Conservation (phyloP, 192 early-diverging fungal species). For the Spinellus fusiger region DNA sequence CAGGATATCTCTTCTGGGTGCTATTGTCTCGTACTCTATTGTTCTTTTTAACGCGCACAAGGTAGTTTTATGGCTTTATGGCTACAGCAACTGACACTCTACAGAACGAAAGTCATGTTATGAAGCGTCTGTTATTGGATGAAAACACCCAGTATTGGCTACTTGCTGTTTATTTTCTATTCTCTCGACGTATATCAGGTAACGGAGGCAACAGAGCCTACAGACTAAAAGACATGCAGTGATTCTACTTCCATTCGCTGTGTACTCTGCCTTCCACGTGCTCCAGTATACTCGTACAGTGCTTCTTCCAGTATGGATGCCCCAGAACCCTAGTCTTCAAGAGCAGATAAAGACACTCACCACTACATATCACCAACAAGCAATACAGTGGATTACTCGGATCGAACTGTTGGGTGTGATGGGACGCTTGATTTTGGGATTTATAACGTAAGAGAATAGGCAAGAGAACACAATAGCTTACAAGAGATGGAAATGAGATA, state of each 20-base stretch:
- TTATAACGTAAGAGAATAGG: conserved; percentile 40
- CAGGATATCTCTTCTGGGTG: conserved; percentile 9
- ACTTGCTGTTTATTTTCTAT: conserved; percentile 24
- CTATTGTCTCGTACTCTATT: conserved; percentile 21
- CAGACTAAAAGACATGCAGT: conserved; percentile 2
- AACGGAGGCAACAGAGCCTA: neutral
- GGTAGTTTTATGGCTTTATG: no score
- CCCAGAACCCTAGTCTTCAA: conserved; percentile 32
- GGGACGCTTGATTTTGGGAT: conserved; percentile 47
- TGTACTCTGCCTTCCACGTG: conserved; percentile 28
- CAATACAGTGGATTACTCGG: conserved; percentile 56
- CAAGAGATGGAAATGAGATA: neutral
- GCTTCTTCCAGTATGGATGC: conserved; percentile 10
- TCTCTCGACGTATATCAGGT: conserved; percentile 20
- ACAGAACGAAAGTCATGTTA: no score
- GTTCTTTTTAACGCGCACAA: conserved; percentile 23
- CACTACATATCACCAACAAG: conserved; percentile 48
- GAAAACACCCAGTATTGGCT: conserved; percentile 20
- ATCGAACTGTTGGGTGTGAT: conserved; percentile 68
- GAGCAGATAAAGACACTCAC: conserved; percentile 42
- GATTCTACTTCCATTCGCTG: conserved; percentile 12
- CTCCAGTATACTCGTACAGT: conserved; percentile 6
- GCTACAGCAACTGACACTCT: no score
- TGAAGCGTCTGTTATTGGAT: conserved; percentile 22
- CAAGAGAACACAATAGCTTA: neutral